These are phyloP conservation scores for Paraphaeosphaeria sporulosa DNA, from an alignment of 2,329 filamentous ascomycete species.

Conservation along the genomic window DNA sequence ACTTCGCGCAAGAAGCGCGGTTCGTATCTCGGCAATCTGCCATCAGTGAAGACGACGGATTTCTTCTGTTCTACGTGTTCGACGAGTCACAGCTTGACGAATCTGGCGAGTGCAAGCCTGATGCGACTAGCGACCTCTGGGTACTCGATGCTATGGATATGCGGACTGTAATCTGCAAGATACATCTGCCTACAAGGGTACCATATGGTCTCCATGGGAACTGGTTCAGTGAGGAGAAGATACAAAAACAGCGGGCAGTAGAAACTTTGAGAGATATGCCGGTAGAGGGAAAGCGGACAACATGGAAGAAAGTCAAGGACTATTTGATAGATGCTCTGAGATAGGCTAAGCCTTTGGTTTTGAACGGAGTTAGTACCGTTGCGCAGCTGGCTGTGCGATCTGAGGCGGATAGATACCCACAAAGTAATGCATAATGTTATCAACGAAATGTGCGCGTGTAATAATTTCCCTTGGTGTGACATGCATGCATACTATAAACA, in stretches of 20 bases:
- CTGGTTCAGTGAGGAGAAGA: constrained; percentile 48
- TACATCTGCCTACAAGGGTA: constrained; percentile 70
- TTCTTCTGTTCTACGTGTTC: constrained; percentile 73
- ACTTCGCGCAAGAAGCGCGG: constrained; percentile 72
- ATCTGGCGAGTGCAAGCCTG: constrained; percentile 53
- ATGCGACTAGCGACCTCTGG: constrained; percentile 68
- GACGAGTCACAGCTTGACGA: constrained; percentile 70
- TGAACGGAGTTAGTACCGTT: neutral
- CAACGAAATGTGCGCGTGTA: neutral
- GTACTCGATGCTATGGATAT: constrained; percentile 71
- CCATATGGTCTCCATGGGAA: constrained; percentile 69
- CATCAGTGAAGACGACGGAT: constrained; percentile 69
- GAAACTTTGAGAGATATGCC: constrained; percentile 30
- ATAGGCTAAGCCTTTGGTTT: neutral
- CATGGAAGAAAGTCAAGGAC: constrained; percentile 4
- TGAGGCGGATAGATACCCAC: neutral
- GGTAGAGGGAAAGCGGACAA: neutral
- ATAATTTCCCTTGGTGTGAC: too few relatives aligned
- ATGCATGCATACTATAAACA: too few relatives aligned
- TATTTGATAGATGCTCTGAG: constrained; percentile 7
- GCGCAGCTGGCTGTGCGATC: neutral
- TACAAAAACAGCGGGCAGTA: constrained; percentile 38
- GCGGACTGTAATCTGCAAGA: constrained; percentile 64
- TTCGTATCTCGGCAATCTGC: constrained; percentile 61
- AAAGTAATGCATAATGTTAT: neutral